phyloP scores from a whole-genome alignment of 305 asterid genomes.

The Euphrasia arctica region DNA sequence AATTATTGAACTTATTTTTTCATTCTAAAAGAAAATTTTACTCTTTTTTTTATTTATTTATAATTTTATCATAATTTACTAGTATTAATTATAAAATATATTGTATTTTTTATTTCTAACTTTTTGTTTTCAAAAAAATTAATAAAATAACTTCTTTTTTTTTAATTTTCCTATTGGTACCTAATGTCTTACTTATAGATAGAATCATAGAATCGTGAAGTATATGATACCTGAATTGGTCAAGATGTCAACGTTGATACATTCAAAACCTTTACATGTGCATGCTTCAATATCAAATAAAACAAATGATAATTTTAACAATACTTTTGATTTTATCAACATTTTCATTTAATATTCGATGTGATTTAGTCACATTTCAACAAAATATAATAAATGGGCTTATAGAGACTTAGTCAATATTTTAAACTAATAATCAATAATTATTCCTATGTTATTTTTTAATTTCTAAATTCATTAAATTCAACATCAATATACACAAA shows the following conservation, averaged over 20 bases:
- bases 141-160: too few species aligned
- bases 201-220: too few species aligned
- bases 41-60: too few species aligned
- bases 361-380: neutral
- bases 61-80: too few species aligned
- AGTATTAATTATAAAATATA: too few species aligned
- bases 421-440: neutral
- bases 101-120: too few species aligned
- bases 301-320: neutral
- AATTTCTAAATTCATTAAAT: neutral
- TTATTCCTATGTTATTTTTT: neutral
- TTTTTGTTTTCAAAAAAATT: too few species aligned
- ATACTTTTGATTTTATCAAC: conserved; percentile 29
- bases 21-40: too few species aligned
- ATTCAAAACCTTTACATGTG: neutral
- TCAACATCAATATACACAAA: neutral
- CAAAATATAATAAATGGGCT: neutral
- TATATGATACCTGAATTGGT: neutral
- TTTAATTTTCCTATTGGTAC: too few species aligned
- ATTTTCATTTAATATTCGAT: neutral
- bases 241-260: conserved; percentile 4
- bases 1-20: too few species aligned
- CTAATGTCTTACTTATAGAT: too few species aligned
- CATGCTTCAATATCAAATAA: neutral
- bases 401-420: conserved; percentile 29